Percentiles rank a stretch among this genome's conserved stretches.
Evolutionary conservation across 2,329 filamentous ascomycete genomes (phyloP).

Genomic region (Pestalotiopsis sp.): DNA sequence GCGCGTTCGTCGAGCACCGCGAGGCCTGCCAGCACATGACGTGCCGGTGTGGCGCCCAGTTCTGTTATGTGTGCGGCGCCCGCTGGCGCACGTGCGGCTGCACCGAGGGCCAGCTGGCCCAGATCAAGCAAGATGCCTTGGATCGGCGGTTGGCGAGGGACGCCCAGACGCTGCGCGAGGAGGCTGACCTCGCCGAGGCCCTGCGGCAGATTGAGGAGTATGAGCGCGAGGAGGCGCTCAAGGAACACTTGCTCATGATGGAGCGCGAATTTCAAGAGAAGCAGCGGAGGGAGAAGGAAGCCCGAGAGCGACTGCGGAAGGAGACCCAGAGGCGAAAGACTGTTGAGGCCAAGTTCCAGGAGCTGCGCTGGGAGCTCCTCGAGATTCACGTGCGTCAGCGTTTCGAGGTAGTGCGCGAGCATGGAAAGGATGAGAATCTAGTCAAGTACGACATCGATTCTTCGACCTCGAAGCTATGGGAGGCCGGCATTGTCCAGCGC

Average conservation of each 20-base stretch:
- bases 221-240: slow-evolving; percentile 46
- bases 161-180: slow-evolving; percentile 34
- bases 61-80: slow-evolving; percentile 79
- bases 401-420: slow-evolving; percentile 36
- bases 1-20: slow-evolving; percentile 73
- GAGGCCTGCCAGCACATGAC: slow-evolving; percentile 87
- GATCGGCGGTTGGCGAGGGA: slow-evolving; percentile 35
- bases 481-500: slow-evolving; percentile 35
- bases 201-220: slow-evolving; percentile 50
- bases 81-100: slow-evolving; percentile 76
- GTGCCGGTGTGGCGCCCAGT: slow-evolving; percentile 77
- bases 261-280: slow-evolving; percentile 38
- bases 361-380: slow-evolving; percentile 37
- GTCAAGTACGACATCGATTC: slow-evolving; percentile 24
- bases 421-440: slow-evolving; percentile 35
- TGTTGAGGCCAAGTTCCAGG: slow-evolving; percentile 39
- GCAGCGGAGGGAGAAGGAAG: slow-evolving; percentile 37
- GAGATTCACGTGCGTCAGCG: slow-evolving; percentile 45
- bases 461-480: slow-evolving; percentile 30
- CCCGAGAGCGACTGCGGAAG: slow-evolving; percentile 37
- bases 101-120: slow-evolving; percentile 45
- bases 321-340: slow-evolving; percentile 43
- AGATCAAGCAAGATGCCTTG: slow-evolving; percentile 39
- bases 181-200: slow-evolving; percentile 38
- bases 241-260: slow-evolving; percentile 39